These are phyloP conservation scores for Geotrichum citri-aurantii DNA, from an alignment of 1,139 yeast genomes.

Conservation along the genomic window DNA sequence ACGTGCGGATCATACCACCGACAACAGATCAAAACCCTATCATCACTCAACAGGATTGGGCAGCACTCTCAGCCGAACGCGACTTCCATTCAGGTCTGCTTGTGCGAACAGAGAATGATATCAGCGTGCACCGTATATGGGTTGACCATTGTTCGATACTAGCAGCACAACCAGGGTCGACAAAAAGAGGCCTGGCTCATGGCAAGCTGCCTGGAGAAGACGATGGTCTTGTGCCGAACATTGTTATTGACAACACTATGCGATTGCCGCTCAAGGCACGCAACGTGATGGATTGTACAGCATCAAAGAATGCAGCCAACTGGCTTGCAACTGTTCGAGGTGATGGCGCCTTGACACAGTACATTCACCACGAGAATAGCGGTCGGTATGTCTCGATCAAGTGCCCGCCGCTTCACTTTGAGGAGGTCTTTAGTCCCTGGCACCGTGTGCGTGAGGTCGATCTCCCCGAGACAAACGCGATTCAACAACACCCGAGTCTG, in stretches of 20 bases:
- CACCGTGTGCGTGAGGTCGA: conserved; percentile 10
- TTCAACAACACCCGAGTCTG: background rate
- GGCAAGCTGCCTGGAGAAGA: background rate
- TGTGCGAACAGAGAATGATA: conserved; percentile 10
- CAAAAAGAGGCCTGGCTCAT: background rate
- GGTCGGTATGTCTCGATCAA: conserved; percentile 3
- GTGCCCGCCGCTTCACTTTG: conserved; percentile 11
- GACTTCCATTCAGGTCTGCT: conserved; percentile 6
- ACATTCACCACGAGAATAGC: background rate
- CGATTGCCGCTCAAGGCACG: conserved; percentile 10
- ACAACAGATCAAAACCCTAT: background rate
- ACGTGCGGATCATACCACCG: conserved; percentile 8
- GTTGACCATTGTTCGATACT: background rate
- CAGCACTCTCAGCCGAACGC: background rate
- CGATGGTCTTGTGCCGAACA: background rate
- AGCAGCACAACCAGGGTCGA: background rate
- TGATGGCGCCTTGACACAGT: conserved; percentile 12
- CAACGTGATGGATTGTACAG: conserved; percentile 13
- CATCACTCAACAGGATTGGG: background rate
- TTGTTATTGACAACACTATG: conserved; percentile 2
- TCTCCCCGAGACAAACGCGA: background rate
- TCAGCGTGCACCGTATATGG: conserved; percentile 11
- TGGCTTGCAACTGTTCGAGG: conserved; percentile 13
- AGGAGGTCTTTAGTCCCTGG: conserved; percentile 11
- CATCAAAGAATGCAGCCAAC: background rate